A percentile compares a stretch with the other conserved stretches of the same genome.
Evolutionary conservation across 495 filamentous ascomycete species (phyloP).

Genomic region (Neurospora sp.): DNA sequence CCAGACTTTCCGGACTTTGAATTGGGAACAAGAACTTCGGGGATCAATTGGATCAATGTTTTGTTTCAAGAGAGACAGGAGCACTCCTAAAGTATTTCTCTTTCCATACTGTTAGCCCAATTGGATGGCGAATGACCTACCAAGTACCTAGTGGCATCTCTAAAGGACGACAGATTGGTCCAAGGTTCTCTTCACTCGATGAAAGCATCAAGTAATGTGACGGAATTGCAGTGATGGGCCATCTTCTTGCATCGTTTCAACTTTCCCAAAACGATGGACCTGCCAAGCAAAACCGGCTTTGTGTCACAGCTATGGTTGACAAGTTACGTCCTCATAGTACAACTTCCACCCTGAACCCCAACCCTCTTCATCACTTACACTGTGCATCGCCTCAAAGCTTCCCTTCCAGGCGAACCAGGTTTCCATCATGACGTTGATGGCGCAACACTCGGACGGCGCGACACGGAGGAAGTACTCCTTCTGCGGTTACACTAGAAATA

Average conservation of each 20-base stretch:
- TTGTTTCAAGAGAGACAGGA: not conserved
- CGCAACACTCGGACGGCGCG: not conserved
- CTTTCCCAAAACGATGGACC: not conserved
- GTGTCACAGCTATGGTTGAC: not conserved
- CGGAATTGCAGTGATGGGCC: not conserved
- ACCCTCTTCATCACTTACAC: not conserved
- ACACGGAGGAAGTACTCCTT: not conserved
- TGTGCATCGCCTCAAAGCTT: not conserved
- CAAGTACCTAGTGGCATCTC: not conserved
- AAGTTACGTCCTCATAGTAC: not conserved
- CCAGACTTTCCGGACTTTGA: not conserved
- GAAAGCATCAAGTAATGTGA: not conserved
- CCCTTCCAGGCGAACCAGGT: not conserved
- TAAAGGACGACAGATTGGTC: not conserved
- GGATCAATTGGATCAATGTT: not conserved
- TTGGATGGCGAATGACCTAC: not conserved
- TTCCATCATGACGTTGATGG: not conserved
- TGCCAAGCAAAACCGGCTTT: not conserved
- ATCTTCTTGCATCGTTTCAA: not conserved
- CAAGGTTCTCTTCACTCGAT: not conserved
- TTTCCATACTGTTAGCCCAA: not conserved
- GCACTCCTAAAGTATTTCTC: not conserved
- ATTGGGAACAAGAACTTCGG: not conserved
- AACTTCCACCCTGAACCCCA: not conserved
- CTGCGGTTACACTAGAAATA: not conserved